A percentile compares a stretch with the other conserved stretches of the same genome.
These are phyloP conservation scores for Epichloe sibirici DNA, from an alignment of 2,329 filamentous ascomycete species.

Conservation along the genomic window DNA sequence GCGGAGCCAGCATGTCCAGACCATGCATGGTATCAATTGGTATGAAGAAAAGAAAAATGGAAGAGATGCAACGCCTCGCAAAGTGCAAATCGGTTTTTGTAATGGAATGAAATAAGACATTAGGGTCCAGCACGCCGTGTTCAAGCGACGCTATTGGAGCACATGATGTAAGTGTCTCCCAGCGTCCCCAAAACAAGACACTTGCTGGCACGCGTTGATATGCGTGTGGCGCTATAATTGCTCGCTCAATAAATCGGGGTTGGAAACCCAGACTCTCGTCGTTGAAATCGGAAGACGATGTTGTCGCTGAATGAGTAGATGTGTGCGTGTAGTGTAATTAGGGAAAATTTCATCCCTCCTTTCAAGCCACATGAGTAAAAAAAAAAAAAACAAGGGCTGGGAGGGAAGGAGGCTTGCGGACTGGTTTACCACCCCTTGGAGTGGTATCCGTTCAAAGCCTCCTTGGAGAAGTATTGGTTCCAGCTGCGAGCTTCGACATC, in stretches of 20 bases:
- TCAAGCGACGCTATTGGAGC: too few relatives aligned
- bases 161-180: too few relatives aligned
- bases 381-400: background rate
- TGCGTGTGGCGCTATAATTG: too few relatives aligned
- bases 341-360: too few relatives aligned
- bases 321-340: too few relatives aligned
- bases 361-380: background rate
- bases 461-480: slow-evolving; percentile 78
- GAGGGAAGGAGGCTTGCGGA: slow-evolving; percentile 1
- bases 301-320: too few relatives aligned
- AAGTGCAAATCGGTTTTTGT: background rate
- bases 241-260: too few relatives aligned
- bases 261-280: background rate
- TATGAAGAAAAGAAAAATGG: background rate
- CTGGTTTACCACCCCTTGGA: slow-evolving; percentile 29
- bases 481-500: slow-evolving; percentile 59
- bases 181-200: too few relatives aligned
- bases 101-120: slow-evolving; percentile 10
- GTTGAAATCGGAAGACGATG: too few relatives aligned
- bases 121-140: background rate
- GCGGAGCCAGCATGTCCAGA: too few relatives aligned
- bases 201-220: too few relatives aligned
- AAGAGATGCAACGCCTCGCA: slow-evolving; percentile 9
- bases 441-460: slow-evolving; percentile 43
- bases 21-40: too few relatives aligned